Evolutionary conservation across 2,329 filamentous ascomycete genomes (phyloP).

Genomic region (Paraconiothyrium sp.): DNA sequence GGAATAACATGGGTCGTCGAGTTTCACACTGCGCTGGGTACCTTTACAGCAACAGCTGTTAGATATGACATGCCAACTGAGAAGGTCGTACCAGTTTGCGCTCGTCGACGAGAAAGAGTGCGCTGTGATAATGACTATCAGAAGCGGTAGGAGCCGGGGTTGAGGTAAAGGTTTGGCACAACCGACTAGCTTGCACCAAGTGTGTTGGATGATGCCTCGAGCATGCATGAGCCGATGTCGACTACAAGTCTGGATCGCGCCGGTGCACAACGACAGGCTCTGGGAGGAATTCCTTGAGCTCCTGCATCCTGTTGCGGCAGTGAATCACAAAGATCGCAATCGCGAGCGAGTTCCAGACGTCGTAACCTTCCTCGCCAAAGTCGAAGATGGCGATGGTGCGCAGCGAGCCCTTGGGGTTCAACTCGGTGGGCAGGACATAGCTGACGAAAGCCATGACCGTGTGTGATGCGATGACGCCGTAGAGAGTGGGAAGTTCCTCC

Average conservation of each 20-base stretch:
- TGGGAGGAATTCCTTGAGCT: slow-evolving; percentile 52
- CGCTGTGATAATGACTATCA: neutral
- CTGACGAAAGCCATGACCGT: slow-evolving; percentile 64
- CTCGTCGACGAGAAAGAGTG: neutral
- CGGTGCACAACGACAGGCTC: slow-evolving; percentile 22
- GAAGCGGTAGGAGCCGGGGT: neutral
- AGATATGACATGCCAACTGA: neutral
- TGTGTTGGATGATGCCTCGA: neutral
- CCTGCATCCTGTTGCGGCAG: slow-evolving; percentile 60
- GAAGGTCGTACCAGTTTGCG: neutral
- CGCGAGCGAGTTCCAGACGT: slow-evolving; percentile 69
- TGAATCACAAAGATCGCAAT: slow-evolving; percentile 65
- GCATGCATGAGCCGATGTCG: neutral
- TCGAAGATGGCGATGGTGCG: slow-evolving; percentile 63
- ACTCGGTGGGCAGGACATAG: slow-evolving; percentile 52
- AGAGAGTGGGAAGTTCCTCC: slow-evolving; percentile 58
- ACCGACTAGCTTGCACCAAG: neutral
- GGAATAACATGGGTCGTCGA: neutral
- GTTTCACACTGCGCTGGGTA: neutral
- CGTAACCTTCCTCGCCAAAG: slow-evolving; percentile 61
- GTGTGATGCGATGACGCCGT: slow-evolving; percentile 64
- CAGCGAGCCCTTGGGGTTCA: slow-evolving; percentile 35
- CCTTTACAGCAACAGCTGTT: neutral
- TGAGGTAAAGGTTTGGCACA: neutral
- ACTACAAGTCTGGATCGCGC: slow-evolving; percentile 46